A percentile compares a stretch with the other conserved stretches of the same genome.
Evolutionary conservation across 352 stramenopile species (phyloP).

Genomic region (Pythium inflatum): DNA sequence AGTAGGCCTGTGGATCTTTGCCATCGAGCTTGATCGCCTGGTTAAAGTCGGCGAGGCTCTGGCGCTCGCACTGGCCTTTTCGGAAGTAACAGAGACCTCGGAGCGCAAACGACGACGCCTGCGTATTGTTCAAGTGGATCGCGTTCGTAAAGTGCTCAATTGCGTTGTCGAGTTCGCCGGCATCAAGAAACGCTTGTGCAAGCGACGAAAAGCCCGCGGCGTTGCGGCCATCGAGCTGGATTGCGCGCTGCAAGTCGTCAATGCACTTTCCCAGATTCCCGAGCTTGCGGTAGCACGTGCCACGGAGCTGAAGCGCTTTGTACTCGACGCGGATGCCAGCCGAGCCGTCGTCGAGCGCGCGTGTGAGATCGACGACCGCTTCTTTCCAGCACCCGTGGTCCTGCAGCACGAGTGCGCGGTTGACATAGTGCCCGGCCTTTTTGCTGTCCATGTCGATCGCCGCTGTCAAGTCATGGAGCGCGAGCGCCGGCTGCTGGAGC

Average conservation of each 20-base stretch:
- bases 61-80: conserved; percentile 41
- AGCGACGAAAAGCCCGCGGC: conserved; percentile 60
- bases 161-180: conserved; percentile 51
- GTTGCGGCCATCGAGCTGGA: conserved; percentile 75
- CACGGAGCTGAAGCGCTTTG: conserved; percentile 65
- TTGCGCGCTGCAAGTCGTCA: conserved; percentile 69
- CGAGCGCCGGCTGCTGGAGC: conserved; percentile 55
- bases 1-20: conserved; percentile 74
- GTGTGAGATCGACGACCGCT: conserved; percentile 73
- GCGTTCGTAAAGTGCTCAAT: conserved; percentile 65
- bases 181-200: conserved; percentile 70
- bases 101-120: conserved; percentile 66
- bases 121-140: conserved; percentile 66
- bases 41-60: conserved; percentile 74
- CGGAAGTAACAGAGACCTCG: conserved; percentile 74
- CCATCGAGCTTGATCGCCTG: conserved; percentile 74
- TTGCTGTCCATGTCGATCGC: conserved; percentile 76
- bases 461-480: conserved; percentile 70
- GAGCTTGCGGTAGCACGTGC: conserved; percentile 66
- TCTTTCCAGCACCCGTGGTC: conserved; percentile 68
- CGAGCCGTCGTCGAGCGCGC: conserved; percentile 72
- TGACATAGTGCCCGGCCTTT: conserved; percentile 77
- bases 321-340: conserved; percentile 65
- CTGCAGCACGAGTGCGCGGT: conserved; percentile 70
- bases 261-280: conserved; percentile 71